Conservation (phyloP, 495 filamentous ascomycete genomes). For the Endocarpon pusillum region DNA sequence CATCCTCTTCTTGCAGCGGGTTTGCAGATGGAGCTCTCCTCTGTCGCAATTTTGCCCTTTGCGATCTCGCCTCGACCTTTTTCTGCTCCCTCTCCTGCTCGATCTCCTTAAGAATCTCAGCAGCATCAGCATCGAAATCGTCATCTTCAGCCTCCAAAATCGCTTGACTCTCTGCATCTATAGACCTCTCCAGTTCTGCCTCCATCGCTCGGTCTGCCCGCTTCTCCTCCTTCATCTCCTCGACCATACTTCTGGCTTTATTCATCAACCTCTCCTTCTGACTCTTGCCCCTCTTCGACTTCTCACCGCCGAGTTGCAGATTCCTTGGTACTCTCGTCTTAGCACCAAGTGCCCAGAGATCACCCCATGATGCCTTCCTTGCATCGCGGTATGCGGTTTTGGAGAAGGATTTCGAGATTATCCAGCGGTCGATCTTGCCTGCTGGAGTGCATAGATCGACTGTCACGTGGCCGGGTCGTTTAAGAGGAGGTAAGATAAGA, state of each 20-base stretch:
- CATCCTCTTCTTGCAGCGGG: too few species aligned
- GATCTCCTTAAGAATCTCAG: too few species aligned
- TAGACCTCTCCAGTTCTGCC: too few species aligned
- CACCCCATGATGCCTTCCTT: slow-evolving; percentile 78
- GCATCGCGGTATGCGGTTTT: slow-evolving; percentile 77
- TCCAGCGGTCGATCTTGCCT: slow-evolving; percentile 86
- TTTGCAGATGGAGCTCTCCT: background rate
- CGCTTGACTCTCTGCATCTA: too few species aligned
- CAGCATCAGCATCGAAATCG: too few species aligned
- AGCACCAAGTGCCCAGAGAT: slow-evolving; percentile 87
- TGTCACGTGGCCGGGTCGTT: slow-evolving; percentile 71
- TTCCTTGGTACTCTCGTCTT: slow-evolving; percentile 57
- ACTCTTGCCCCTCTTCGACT: slow-evolving; percentile 34
- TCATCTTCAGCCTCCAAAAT: too few species aligned
- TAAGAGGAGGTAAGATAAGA: slow-evolving; percentile 60
- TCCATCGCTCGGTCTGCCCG: too few species aligned
- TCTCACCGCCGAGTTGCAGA: slow-evolving; percentile 43
- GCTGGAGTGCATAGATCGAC: slow-evolving; percentile 81
- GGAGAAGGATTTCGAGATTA: slow-evolving; percentile 64
- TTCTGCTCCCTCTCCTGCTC: background rate
- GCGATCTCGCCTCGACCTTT: background rate
- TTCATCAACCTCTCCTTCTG: slow-evolving; percentile 26
- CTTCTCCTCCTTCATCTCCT: slow-evolving; percentile 13
- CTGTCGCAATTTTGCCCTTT: background rate
- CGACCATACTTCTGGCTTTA: slow-evolving; percentile 18